These are phyloP conservation scores for Thuidium tamariscinum DNA, from an alignment of 225 moss, liverwort and hornwort genomes.

Conservation along the genomic window DNA sequence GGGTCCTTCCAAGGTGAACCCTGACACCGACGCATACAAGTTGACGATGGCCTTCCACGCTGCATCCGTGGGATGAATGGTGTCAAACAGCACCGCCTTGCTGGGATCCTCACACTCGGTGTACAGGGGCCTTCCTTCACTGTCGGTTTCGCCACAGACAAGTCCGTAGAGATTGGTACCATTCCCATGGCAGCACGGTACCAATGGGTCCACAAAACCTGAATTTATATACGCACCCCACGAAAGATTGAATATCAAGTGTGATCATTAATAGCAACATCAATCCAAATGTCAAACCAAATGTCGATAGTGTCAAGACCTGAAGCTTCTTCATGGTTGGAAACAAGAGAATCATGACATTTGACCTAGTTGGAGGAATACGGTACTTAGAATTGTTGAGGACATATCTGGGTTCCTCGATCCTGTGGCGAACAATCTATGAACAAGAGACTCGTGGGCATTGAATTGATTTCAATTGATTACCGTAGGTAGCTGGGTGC, in stretches of 20 bases:
- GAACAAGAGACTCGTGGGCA: background rate
- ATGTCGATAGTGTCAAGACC: background rate
- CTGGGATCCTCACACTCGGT: background rate
- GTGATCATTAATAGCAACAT: background rate
- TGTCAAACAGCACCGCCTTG: slow-evolving; percentile 1
- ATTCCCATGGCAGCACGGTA: background rate
- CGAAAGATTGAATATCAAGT: background rate
- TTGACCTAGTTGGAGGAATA: background rate
- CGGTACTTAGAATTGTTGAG: background rate
- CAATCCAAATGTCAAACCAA: background rate
- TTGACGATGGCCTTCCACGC: background rate
- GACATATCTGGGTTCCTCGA: background rate
- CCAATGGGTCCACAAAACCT: slow-evolving; percentile 1
- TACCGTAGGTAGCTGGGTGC: background rate
- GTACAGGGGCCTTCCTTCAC: background rate
- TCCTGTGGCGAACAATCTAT: background rate
- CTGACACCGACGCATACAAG: background rate
- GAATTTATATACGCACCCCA: background rate
- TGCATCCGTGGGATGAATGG: slow-evolving; percentile 3
- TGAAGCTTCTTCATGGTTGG: background rate
- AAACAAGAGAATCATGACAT: background rate
- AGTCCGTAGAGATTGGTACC: background rate
- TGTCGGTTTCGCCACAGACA: background rate
- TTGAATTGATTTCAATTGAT: background rate
- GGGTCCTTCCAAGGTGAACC: slow-evolving; percentile 8